Evolutionary conservation across 2,329 filamentous ascomycete genomes (phyloP).

Genomic region (Penicillium verrucosum): DNA sequence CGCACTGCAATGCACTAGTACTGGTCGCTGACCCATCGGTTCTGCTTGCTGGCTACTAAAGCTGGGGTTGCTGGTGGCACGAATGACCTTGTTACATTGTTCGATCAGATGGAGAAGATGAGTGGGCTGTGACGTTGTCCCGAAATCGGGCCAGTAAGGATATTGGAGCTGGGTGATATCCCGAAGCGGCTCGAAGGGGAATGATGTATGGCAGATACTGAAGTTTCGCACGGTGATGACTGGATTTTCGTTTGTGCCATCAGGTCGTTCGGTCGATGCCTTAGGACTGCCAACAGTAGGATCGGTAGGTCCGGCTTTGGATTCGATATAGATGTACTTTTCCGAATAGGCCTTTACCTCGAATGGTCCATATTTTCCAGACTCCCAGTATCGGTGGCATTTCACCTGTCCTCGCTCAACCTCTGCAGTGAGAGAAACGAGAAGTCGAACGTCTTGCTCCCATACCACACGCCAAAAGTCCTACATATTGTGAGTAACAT

Average conservation of each 20-base stretch:
- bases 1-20: conserved; percentile 92
- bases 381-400: conserved; percentile 90
- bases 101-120: conserved; percentile 89
- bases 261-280: conserved; percentile 20
- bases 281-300: conserved; percentile 20
- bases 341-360: conserved; percentile 75
- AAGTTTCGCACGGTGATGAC: conserved; percentile 85
- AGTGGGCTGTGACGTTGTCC: conserved; percentile 80
- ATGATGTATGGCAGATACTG: conserved; percentile 69
- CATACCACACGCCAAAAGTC: conserved; percentile 98
- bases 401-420: conserved; percentile 90
- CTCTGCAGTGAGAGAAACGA: conserved; percentile 96
- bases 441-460: conserved; percentile 92
- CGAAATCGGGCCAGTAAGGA: conserved; percentile 95
- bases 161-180: conserved; percentile 96
- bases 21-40: conserved; percentile 56
- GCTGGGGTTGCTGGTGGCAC: conserved; percentile 31
- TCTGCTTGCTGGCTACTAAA: conserved; percentile 55
- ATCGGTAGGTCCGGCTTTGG: conserved; percentile 45
- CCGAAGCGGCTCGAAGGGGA: conserved; percentile 80
- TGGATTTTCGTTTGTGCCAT: conserved; percentile 47
- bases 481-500: conserved; percentile 43
- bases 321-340: conserved; percentile 73
- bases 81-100: conserved; percentile 68
- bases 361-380: conserved; percentile 72